Percentiles rank a stretch among this genome's conserved stretches.
Evolutionary conservation across 139 green algal species (phyloP).

Genomic region (Edaphochlamys debaryana): DNA sequence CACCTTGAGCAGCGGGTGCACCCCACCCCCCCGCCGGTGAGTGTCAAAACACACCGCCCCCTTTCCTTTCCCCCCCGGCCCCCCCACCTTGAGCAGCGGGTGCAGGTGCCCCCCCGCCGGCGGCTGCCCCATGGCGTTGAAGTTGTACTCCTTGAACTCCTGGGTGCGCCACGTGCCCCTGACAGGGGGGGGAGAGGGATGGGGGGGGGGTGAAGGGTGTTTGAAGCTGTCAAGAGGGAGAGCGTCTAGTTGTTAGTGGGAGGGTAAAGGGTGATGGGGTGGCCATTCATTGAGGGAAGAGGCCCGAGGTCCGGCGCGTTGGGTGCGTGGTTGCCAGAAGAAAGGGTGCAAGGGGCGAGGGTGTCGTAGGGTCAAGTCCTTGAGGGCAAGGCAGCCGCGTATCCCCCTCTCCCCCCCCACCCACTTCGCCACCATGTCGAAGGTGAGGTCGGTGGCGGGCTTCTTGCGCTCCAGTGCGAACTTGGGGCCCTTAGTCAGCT

Average conservation of each 20-base stretch:
- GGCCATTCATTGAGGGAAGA: too few species aligned
- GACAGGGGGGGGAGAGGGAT: background rate
- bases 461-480: conserved; percentile 95
- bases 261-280: too few species aligned
- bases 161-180: conserved; percentile 86
- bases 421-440: conserved; percentile 92
- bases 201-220: background rate
- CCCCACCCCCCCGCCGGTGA: too few species aligned
- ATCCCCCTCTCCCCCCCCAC: background rate
- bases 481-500: conserved; percentile 88
- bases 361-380: too few species aligned
- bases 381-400: too few species aligned
- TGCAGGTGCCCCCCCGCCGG: conserved; percentile 88
- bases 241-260: too few species aligned
- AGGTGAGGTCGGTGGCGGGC: conserved; percentile 94
- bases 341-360: too few species aligned
- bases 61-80: background rate
- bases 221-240: too few species aligned
- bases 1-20: too few species aligned
- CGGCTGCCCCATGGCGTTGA: conserved; percentile 84
- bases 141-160: conserved; percentile 99
- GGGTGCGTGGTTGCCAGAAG: too few species aligned
- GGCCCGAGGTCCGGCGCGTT: too few species aligned
- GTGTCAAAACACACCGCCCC: too few species aligned
- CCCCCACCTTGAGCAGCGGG: conserved; percentile 94